Conservation (phyloP, 2,329 filamentous ascomycete species). For the Verruconis gallopava region DNA sequence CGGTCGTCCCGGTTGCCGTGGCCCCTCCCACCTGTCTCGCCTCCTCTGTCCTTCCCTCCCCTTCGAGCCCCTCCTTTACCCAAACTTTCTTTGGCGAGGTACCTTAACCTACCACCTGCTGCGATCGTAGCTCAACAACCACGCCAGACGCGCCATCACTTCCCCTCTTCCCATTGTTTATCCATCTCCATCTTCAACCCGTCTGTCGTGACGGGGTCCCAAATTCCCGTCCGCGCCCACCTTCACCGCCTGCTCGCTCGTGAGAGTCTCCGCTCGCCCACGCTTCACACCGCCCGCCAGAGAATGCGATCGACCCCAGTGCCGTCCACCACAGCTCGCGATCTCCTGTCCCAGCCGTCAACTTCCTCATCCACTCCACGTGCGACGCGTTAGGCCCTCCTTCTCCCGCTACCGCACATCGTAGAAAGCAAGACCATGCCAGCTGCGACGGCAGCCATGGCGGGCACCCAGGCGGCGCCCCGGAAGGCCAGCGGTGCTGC, state of each 20-base stretch:
- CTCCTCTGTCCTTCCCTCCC: background rate
- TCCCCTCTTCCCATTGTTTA: background rate
- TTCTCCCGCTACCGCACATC: background rate
- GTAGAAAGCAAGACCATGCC: background rate
- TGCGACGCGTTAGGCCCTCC: background rate
- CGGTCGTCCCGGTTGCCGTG: background rate
- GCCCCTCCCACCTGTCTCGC: no score
- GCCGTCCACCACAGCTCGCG: background rate
- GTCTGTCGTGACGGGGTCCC: no score
- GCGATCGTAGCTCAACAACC: no score
- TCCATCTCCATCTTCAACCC: background rate
- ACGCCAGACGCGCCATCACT: background rate
- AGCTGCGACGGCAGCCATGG: background rate
- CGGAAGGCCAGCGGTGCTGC: constrained; percentile 59
- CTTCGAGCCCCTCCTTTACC: background rate
- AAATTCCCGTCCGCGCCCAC: background rate
- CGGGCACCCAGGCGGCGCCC: constrained; percentile 32
- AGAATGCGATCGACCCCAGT: background rate
- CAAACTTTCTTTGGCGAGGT: background rate
- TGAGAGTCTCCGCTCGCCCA: background rate
- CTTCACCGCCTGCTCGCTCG: background rate
- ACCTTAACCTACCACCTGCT: background rate
- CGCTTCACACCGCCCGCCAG: background rate
- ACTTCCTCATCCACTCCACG: background rate
- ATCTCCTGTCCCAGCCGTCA: background rate